These are phyloP conservation scores for Globisporangium emineosum DNA, from an alignment of 352 stramenopile species.

Conservation along the genomic window DNA sequence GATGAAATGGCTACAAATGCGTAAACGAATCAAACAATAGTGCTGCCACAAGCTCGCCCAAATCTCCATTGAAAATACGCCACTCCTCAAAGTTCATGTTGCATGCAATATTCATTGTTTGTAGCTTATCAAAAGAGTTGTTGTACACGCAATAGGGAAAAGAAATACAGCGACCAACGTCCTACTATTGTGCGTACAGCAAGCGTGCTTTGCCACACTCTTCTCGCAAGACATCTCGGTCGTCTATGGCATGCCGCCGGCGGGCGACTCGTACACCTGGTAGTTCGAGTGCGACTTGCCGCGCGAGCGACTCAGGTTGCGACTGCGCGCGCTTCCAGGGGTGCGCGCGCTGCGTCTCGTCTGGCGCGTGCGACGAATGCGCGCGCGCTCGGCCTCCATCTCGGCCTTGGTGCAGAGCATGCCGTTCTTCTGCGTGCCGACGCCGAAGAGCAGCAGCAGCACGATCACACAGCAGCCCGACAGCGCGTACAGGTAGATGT, in stretches of 20 bases:
- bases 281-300: slow-evolving; percentile 71
- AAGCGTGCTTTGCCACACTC: neutral
- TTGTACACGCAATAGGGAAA: slow-evolving; percentile 7
- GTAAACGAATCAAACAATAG: too few relatives aligned
- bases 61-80: too few relatives aligned
- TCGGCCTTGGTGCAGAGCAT: slow-evolving; percentile 72
- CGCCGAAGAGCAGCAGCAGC: slow-evolving; percentile 44
- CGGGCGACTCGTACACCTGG: slow-evolving; percentile 62
- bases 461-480: slow-evolving; percentile 40
- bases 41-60: too few relatives aligned
- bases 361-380: slow-evolving; percentile 43
- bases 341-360: slow-evolving; percentile 56
- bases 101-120: slow-evolving; percentile 4
- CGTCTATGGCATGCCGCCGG: slow-evolving; percentile 38
- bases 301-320: slow-evolving; percentile 63
- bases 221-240: neutral
- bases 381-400: slow-evolving; percentile 45
- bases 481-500: slow-evolving; percentile 58
- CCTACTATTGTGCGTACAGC: neutral
- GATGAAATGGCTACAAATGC: too few relatives aligned
- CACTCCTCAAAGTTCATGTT: slow-evolving; percentile 1
- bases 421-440: slow-evolving; percentile 57
- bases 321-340: slow-evolving; percentile 49
- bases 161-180: neutral
- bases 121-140: slow-evolving; percentile 6